Conservation (phyloP, 2,329 filamentous ascomycete genomes). For the Aspergillus uvarum region DNA sequence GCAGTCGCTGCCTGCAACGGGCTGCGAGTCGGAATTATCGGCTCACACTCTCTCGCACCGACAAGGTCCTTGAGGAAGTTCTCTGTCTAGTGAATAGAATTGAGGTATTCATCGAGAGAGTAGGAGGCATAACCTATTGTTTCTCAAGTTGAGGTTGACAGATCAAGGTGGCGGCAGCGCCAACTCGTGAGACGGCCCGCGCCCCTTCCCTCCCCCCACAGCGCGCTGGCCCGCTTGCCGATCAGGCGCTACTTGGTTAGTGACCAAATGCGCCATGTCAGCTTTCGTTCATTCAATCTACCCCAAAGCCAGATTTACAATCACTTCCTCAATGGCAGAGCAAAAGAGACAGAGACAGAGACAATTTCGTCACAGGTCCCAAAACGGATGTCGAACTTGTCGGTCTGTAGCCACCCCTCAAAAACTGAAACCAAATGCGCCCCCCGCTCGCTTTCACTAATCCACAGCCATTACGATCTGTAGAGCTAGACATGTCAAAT, state of each 20-base stretch:
- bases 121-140: no score
- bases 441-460: background rate
- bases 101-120: no score
- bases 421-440: background rate
- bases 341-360: background rate
- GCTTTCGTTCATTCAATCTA: background rate
- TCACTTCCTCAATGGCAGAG: background rate
- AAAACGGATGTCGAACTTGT: conserved; percentile 4
- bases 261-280: background rate
- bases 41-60: no score
- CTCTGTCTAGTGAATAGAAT: no score
- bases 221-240: background rate
- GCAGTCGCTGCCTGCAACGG: no score
- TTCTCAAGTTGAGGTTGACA: background rate
- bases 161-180: background rate
- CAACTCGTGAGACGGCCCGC: background rate
- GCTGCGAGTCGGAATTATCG: no score
- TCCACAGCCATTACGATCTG: background rate
- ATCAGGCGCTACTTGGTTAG: background rate
- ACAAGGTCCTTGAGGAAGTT: no score
- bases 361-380: background rate
- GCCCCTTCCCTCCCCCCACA: background rate
- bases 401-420: background rate
- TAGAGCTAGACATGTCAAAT: conserved; percentile 5
- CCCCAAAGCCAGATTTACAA: background rate